Evolutionary conservation across 1,139 yeast species (phyloP).

Genomic region (Candida frijolesensis): DNA sequence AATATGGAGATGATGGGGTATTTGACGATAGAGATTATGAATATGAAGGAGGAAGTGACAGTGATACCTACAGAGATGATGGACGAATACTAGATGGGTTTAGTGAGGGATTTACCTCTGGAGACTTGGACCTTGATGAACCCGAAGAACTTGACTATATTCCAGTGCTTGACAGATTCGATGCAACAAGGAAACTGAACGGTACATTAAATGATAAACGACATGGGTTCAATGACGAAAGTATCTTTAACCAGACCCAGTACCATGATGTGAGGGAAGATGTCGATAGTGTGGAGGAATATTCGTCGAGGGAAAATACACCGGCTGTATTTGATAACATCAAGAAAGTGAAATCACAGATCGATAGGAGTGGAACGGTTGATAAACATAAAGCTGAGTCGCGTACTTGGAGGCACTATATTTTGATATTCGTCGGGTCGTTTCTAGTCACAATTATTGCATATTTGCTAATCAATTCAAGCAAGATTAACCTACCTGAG

Average conservation of each 20-base stretch:
- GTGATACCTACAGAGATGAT: constrained; percentile 20
- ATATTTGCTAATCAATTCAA: background rate
- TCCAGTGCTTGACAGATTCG: constrained; percentile 14
- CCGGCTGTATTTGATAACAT: constrained; percentile 7
- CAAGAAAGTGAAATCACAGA: background rate
- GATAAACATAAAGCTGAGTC: background rate
- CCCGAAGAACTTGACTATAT: constrained; percentile 14
- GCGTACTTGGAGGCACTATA: background rate
- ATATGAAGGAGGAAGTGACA: constrained; percentile 27
- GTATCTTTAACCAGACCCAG: constrained; percentile 6
- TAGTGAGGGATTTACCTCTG: constrained; percentile 16
- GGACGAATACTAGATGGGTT: constrained; percentile 18
- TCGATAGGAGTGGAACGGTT: background rate
- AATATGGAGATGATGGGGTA: constrained; percentile 31
- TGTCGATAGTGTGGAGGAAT: background rate
- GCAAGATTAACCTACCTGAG: background rate
- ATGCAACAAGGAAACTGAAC: constrained; percentile 3
- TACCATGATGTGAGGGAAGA: constrained; percentile 2
- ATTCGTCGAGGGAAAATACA: background rate
- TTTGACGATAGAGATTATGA: constrained; percentile 27
- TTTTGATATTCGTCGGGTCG: background rate
- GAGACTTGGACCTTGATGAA: constrained; percentile 11
- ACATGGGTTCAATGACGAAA: constrained; percentile 8
- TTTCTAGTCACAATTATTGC: constrained; percentile 1
- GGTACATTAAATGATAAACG: constrained; percentile 9